Percentiles rank a stretch among this genome's conserved stretches.
These are phyloP conservation scores for Sisymbrium altissimum DNA, from an alignment of 345 rosid species.

Conservation along the genomic window DNA sequence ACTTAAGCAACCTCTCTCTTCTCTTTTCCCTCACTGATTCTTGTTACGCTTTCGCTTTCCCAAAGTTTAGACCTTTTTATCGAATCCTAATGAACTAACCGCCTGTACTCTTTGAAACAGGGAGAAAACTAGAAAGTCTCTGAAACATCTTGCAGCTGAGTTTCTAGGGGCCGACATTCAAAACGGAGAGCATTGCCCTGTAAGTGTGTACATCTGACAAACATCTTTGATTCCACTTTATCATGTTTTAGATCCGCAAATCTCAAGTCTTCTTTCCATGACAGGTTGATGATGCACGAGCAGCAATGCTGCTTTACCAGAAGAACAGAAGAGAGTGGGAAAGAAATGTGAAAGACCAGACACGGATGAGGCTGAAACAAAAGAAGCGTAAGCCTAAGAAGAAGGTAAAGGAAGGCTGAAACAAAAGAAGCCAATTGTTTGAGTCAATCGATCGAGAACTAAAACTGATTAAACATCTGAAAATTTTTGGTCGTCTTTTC, in stretches of 20 bases:
- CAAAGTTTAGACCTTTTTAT: neutral
- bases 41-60: neutral
- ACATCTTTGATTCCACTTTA: neutral
- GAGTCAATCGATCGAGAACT: conserved; percentile 6
- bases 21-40: neutral
- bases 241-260: neutral
- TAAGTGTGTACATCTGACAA: conserved; percentile 39
- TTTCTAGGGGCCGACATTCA: conserved; percentile 83
- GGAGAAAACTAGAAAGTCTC: conserved; percentile 60
- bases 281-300: conserved; percentile 84
- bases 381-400: conserved; percentile 66
- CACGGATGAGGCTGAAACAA: conserved; percentile 52
- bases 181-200: conserved; percentile 94
- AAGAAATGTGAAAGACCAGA: conserved; percentile 56
- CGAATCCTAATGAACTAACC: neutral
- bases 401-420: conserved; percentile 47
- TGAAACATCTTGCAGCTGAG: conserved; percentile 78
- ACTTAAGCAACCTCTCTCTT: neutral
- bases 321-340: conserved; percentile 76
- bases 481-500: conserved; percentile 13
- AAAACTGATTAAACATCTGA: neutral
- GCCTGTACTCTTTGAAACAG: conserved; percentile 35
- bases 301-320: conserved; percentile 85
- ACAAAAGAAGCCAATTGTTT: conserved; percentile 52
- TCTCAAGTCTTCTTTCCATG: neutral